Percentiles rank a stretch among this genome's conserved stretches.
phyloP scores from a whole-genome alignment of 176 grass and related monocot genomes.

The Miscanthus lutarioriparius region DNA sequence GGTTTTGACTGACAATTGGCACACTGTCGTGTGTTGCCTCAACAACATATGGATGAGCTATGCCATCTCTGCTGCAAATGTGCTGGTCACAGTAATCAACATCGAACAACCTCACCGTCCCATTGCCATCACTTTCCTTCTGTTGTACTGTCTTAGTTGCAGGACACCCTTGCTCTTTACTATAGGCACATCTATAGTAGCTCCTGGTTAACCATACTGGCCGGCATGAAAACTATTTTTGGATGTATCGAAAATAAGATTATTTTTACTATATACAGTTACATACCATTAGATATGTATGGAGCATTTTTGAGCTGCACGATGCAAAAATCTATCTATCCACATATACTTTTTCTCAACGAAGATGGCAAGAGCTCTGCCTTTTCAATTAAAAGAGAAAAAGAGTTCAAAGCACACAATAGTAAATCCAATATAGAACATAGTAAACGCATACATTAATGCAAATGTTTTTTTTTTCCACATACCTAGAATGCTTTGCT shows the following conservation, averaged over 20 bases:
- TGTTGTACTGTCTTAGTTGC: constrained; percentile 39
- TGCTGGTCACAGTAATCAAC: constrained; percentile 24
- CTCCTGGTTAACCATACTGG: constrained; percentile 32
- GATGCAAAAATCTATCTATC: neutral
- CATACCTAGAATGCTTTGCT: constrained; percentile 31
- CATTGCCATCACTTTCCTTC: constrained; percentile 6
- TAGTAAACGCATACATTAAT: neutral
- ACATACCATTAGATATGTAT: neutral
- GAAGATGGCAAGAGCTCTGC: too few species aligned
- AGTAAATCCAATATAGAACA: neutral
- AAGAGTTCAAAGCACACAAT: too few species aligned
- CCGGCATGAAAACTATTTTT: neutral
- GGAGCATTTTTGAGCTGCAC: neutral
- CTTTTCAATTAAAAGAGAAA: too few species aligned
- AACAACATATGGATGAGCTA: neutral
- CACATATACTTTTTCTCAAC: too few species aligned
- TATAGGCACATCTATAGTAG: constrained; percentile 35
- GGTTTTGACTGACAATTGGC: neutral
- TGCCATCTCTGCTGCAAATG: neutral
- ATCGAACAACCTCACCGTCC: neutral
- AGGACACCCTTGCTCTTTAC: constrained; percentile 13
- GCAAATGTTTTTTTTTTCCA: neutral
- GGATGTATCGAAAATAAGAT: neutral
- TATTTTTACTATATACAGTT: neutral
- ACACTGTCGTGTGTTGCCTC: neutral